Percentiles rank a stretch among this genome's conserved stretches.
Evolutionary conservation across 2,329 filamentous ascomycete species (phyloP).

Genomic region (Colletotrichum incanum): DNA sequence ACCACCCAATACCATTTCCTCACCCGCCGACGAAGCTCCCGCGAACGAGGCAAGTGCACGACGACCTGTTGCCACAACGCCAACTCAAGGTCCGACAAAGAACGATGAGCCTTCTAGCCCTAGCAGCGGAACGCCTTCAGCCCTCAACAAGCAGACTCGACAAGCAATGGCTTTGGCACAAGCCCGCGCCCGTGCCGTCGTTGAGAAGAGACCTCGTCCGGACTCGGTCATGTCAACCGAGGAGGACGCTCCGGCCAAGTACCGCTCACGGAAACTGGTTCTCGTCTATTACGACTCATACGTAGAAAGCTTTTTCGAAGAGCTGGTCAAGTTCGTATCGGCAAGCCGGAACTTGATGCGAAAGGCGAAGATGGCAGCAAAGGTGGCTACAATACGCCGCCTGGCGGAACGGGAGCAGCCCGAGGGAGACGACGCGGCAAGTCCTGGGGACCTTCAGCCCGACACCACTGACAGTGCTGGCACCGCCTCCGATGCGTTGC

Average conservation of each 20-base stretch:
- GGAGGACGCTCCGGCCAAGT: constrained; percentile 66
- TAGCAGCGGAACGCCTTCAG: constrained; percentile 54
- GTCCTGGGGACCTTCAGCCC: constrained; percentile 48
- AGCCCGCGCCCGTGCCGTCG: constrained; percentile 62
- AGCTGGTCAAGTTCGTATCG: constrained; percentile 86
- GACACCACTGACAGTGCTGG: constrained; percentile 31
- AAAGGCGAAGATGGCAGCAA: constrained; percentile 88
- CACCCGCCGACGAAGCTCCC: constrained; percentile 18
- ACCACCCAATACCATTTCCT: constrained; percentile 39
- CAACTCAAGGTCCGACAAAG: constrained; percentile 25
- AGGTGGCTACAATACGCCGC: constrained; percentile 76
- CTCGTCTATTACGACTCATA: constrained; percentile 95
- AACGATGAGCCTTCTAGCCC: constrained; percentile 50
- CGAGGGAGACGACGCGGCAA: constrained; percentile 62
- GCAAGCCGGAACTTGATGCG: constrained; percentile 86
- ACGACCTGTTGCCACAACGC: background rate
- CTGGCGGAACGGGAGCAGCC: constrained; percentile 73
- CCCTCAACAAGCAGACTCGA: constrained; percentile 58
- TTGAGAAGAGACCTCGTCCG: constrained; percentile 66
- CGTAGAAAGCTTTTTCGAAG: constrained; percentile 86
- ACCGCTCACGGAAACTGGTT: constrained; percentile 81
- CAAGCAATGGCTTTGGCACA: constrained; percentile 63
- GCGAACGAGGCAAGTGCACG: background rate
- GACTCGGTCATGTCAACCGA: constrained; percentile 67
- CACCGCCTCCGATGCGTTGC: constrained; percentile 50